A percentile compares a stretch with the other conserved stretches of the same genome.
These are phyloP conservation scores for Thelephora aurantiotincta DNA, from an alignment of 768 basidiomycete species.

Conservation along the genomic window DNA sequence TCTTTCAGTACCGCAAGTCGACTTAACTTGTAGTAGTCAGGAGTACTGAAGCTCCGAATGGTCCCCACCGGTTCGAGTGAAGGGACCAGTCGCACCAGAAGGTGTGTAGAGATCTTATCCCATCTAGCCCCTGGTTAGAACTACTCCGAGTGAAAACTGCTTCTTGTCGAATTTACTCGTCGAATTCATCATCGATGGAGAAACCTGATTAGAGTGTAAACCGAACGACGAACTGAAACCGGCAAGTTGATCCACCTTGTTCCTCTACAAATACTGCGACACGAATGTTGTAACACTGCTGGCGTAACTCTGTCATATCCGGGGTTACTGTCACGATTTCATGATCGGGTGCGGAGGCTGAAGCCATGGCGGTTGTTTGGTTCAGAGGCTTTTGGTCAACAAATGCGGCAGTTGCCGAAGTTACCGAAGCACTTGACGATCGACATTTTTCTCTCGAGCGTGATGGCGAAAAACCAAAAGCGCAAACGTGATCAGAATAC, in stretches of 20 bases:
- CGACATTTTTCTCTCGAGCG: too few species aligned
- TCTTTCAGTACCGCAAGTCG: slow-evolving; percentile 55
- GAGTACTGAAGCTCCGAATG: slow-evolving; percentile 33
- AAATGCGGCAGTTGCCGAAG: neutral
- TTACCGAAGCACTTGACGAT: neutral
- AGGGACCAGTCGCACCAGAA: slow-evolving; percentile 53
- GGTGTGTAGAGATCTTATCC: slow-evolving; percentile 53
- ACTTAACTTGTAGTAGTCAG: slow-evolving; percentile 53
- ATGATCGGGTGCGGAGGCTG: slow-evolving; percentile 24
- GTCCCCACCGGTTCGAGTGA: slow-evolving; percentile 56
- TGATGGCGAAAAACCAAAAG: too few species aligned
- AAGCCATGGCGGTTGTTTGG: neutral
- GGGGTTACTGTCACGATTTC: slow-evolving; percentile 39
- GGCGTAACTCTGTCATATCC: slow-evolving; percentile 30
- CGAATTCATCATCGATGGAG: slow-evolving; percentile 59
- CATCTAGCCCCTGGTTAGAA: slow-evolving; percentile 23
- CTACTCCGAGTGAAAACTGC: too few species aligned
- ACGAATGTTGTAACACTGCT: slow-evolving; percentile 54
- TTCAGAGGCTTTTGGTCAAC: neutral
- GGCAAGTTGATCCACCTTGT: slow-evolving; percentile 19
- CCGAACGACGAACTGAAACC: neutral
- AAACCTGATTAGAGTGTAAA: slow-evolving; percentile 24
- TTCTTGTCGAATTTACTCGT: slow-evolving; percentile 33
- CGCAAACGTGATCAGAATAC: too few species aligned
- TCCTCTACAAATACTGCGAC: slow-evolving; percentile 48